These are phyloP conservation scores for Priceomyces melissophilus DNA, from an alignment of 805 yeast species.

Conservation along the genomic window DNA sequence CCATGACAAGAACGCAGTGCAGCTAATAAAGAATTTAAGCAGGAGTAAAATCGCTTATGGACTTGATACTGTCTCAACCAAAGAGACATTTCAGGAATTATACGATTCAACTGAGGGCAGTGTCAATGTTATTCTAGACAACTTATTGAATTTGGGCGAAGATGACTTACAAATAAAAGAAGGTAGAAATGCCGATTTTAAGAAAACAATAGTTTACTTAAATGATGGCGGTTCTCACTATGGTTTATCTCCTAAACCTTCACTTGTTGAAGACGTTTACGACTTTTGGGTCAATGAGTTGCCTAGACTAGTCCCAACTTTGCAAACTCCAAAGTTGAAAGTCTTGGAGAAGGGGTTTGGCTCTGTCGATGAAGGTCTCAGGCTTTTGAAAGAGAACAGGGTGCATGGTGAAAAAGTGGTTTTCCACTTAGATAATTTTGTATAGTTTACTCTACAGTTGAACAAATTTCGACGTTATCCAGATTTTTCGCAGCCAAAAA, in stretches of 20 bases:
- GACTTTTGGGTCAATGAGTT: constrained; percentile 22
- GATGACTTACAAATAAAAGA: constrained; percentile 8
- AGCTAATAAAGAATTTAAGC: constrained; percentile 18
- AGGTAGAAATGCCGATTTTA: constrained; percentile 11
- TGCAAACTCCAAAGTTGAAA: constrained; percentile 19
- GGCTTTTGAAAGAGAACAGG: constrained; percentile 32
- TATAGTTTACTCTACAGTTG: too few species aligned
- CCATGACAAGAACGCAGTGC: constrained; percentile 19
- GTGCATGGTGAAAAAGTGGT: constrained; percentile 46
- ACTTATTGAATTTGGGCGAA: constrained; percentile 14
- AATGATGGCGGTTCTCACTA: constrained; percentile 10
- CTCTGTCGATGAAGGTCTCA: constrained; percentile 33
- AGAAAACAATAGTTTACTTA: constrained; percentile 14
- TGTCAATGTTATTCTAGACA: constrained; percentile 16
- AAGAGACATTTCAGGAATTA: constrained; percentile 21
- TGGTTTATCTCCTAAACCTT: constrained; percentile 6
- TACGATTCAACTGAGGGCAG: constrained; percentile 27
- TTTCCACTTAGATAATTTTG: constrained; percentile 10
- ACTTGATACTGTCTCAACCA: constrained; percentile 21
- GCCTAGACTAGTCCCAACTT: constrained; percentile 13
- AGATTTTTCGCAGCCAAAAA: too few species aligned
- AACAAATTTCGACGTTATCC: too few species aligned
- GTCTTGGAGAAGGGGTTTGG: constrained; percentile 26
- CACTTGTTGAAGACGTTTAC: constrained; percentile 9
- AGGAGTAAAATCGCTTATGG: constrained; percentile 21